These are phyloP conservation scores for Stephanodiscus triporus DNA, from an alignment of 108 stramenopile genomes.

Conservation along the genomic window DNA sequence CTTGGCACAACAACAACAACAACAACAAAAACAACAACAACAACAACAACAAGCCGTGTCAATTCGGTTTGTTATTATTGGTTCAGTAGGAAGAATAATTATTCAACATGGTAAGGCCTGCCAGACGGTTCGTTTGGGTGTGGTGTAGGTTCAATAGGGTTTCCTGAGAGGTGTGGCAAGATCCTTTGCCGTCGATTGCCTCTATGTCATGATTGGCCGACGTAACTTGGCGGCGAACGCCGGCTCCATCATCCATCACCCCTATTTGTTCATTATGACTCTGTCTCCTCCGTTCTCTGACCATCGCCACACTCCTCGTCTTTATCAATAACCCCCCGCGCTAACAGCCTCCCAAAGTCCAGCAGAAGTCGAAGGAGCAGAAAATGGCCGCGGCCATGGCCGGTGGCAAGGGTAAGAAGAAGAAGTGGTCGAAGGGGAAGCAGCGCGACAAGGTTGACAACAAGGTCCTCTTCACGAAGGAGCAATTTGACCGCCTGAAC, in stretches of 20 bases:
- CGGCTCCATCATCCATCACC: no score
- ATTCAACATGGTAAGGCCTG: constrained; percentile 43
- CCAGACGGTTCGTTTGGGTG: not conserved
- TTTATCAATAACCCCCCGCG: not conserved
- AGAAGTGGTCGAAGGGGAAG: constrained; percentile 99
- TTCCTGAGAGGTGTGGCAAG: not conserved
- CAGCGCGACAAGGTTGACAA: constrained; percentile 98
- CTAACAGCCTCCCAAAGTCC: constrained; percentile 91
- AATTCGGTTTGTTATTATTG: not conserved
- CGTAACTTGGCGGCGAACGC: not conserved
- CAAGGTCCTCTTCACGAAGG: constrained; percentile 99
- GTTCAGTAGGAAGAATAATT: constrained; percentile 8
- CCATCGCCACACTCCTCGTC: not conserved
- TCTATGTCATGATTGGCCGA: not conserved
- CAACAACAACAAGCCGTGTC: no score
- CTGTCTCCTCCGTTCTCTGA: not conserved
- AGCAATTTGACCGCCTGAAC: constrained; percentile 93
- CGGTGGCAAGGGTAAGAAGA: constrained; percentile 99
- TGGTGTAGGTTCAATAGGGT: not conserved
- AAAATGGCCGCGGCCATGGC: constrained; percentile 99
- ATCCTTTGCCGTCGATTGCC: not conserved
- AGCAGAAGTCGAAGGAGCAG: constrained; percentile 99
- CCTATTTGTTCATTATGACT: no score
- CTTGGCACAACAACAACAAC: no score
- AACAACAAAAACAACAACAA: no score